A percentile compares a stretch with the other conserved stretches of the same genome.
Conservation (phyloP, 2,329 filamentous ascomycete genomes). For the Curvularia hawaiiensis region DNA sequence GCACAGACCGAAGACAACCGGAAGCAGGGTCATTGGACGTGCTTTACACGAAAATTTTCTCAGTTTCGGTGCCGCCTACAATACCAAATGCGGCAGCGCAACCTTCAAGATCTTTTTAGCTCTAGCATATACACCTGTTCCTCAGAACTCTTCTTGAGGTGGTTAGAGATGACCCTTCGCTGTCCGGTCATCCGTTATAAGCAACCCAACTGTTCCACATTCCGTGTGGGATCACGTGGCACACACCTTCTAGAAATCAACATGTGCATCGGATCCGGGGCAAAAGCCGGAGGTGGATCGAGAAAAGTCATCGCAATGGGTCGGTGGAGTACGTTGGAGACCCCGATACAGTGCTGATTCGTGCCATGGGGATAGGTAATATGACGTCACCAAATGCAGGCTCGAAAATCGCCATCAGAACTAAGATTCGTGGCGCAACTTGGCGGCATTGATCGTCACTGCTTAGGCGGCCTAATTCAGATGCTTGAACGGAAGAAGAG, state of each 20-base stretch:
- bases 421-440: constrained; percentile 19
- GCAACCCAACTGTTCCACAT: constrained; percentile 3
- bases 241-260: background rate
- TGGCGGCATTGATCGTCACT: constrained; percentile 17
- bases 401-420: background rate
- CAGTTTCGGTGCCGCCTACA: background rate
- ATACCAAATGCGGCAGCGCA: background rate
- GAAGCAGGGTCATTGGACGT: background rate
- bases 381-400: constrained; percentile 17
- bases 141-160: background rate
- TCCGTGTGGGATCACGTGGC: background rate
- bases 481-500: constrained; percentile 9
- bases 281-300: constrained; percentile 9
- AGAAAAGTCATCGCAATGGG: background rate
- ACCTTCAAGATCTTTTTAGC: background rate
- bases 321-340: constrained; percentile 5
- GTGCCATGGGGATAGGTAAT: constrained; percentile 9
- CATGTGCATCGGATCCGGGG: background rate
- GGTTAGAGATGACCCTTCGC: background rate
- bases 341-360: background rate
- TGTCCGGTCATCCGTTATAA: background rate
- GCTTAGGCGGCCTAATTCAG: constrained; percentile 15
- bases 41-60: background rate
- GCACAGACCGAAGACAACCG: background rate
- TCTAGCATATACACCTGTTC: background rate